phyloP scores from a whole-genome alignment of 148 eudicot genomes.

The Camellia lanceoleosa region DNA sequence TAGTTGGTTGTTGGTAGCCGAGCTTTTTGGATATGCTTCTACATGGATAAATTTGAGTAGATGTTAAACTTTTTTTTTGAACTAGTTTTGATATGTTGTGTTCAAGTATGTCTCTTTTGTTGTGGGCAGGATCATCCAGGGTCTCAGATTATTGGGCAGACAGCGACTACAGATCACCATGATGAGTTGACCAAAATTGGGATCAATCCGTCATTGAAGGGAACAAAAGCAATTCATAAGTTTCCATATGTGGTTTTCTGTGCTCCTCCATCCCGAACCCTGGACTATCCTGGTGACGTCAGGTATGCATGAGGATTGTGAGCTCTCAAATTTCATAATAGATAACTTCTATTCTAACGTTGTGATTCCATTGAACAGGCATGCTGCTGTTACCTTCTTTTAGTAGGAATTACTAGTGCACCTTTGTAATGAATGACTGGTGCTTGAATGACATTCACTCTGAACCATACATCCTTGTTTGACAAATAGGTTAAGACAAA shows the following conservation, averaged over 20 bases:
- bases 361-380: no score
- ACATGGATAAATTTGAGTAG: no score
- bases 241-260: conserved; percentile 82
- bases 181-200: conserved; percentile 63
- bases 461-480: no score
- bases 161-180: conserved; percentile 66
- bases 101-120: background rate
- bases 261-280: conserved; percentile 68
- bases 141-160: conserved; percentile 69
- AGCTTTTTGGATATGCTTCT: no score
- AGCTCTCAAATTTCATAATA: background rate
- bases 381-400: background rate
- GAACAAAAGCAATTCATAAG: conserved; percentile 27
- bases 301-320: conserved; percentile 35
- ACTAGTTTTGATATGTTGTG: no score
- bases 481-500: no score
- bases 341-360: no score
- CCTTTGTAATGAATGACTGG: background rate
- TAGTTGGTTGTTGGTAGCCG: no score
- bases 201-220: conserved; percentile 62
- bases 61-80: no score
- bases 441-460: no score
- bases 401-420: background rate
- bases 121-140: conserved; percentile 59
- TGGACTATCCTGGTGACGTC: conserved; percentile 74